Percentiles rank a stretch among this genome's conserved stretches.
These are phyloP conservation scores for Phytopythium boreale DNA, from an alignment of 352 stramenopile genomes.

Conservation along the genomic window DNA sequence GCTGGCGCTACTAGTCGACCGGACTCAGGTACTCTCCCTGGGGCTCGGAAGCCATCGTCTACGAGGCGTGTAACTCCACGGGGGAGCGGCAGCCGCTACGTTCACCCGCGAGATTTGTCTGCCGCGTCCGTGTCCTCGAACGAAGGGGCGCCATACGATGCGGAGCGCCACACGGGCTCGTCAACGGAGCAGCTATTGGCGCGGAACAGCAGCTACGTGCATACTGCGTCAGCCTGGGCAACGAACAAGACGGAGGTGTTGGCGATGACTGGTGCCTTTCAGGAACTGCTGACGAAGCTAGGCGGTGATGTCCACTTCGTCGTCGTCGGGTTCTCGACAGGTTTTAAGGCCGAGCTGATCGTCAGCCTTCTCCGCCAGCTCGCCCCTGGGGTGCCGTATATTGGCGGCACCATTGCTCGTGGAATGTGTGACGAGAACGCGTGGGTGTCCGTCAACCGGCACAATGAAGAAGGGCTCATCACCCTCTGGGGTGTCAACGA, in stretches of 20 bases:
- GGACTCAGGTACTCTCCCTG: not conserved
- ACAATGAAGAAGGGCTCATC: constrained; percentile 79
- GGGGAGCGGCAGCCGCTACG: constrained; percentile 10
- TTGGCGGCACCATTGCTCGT: constrained; percentile 79
- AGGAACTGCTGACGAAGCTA: constrained; percentile 80
- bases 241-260: constrained; percentile 72
- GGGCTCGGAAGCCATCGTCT: constrained; percentile 1
- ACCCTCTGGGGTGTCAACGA: constrained; percentile 87
- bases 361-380: constrained; percentile 70
- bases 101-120: constrained; percentile 8
- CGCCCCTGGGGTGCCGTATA: constrained; percentile 77
- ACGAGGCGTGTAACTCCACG: constrained; percentile 4
- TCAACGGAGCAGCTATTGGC: constrained; percentile 50
- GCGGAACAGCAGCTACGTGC: constrained; percentile 61
- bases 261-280: constrained; percentile 72
- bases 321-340: constrained; percentile 82
- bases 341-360: constrained; percentile 73
- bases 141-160: constrained; percentile 30
- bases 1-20: not conserved
- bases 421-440: constrained; percentile 86
- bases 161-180: constrained; percentile 31
- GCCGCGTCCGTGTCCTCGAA: constrained; percentile 22
- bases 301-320: constrained; percentile 79
- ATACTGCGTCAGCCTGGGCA: constrained; percentile 66
- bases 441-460: constrained; percentile 85